Base-by-base conservation (phyloP, 306 rosid genomes). In the Echinosophora koreensis region DNA sequence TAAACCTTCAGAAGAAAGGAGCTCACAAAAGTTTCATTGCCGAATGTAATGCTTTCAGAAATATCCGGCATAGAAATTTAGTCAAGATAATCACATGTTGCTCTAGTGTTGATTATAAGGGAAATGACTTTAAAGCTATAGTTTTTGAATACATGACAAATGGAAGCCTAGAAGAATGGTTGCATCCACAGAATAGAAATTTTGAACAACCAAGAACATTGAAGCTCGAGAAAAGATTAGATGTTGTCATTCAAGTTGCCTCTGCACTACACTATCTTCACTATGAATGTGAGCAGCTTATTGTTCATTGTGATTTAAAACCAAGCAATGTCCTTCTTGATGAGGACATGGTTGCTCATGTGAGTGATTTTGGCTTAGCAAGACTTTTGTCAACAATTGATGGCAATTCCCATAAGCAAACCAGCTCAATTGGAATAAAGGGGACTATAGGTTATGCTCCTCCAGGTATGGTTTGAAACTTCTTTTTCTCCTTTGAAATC, bases 291-390 rank as follows among this genome's bases (percentile, higher is more conserved):
- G 66, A 54, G 8, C 13, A 42, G 13, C 66, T 57, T 8, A 9
- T 77, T 5, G 9, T 66, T 66, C 81, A 77, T 30, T 77, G 81
- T 28, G 81, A 77, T 55, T 54, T 77, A 44, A 77, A 66, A 44
- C 81, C 81, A 28, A 66, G 66, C 52, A 77, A 66, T 22, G 16
- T 77, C 49, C 74, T 77, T 54, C 81, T 77, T 66, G 74, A 54
- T 22, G 66, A 66, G 39, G 47, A 46, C 66, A 54, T 66, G 74
- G 22, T 52, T 65, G 56, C 80, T 22, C 80, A 52, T 12, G 65
- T 76, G 17, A 39, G 73, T 2, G 73, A 81, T 69, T 81, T 81
- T 34, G 68, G 85, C 16, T 11, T 68, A 8, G 85, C 81, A 9
- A 76, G 74, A 57, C 17, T 79, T 16, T 5, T 62, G 8, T 61